These are phyloP conservation scores for Sphagnum fallax DNA, from an alignment of 228 moss, liverwort and hornwort genomes.

Conservation along the genomic window DNA sequence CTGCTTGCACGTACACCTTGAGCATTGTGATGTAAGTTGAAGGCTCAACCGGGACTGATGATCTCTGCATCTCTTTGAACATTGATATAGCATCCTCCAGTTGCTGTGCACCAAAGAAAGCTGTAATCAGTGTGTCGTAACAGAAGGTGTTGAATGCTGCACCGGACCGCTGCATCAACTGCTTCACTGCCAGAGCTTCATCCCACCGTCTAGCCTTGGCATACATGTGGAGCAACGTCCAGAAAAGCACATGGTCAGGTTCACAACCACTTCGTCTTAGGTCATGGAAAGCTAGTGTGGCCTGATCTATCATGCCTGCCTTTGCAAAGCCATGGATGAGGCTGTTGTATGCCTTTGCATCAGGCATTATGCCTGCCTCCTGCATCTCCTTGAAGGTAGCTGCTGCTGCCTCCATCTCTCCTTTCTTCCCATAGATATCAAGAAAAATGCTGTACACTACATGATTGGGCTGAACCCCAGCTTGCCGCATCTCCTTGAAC, in stretches of 20 bases:
- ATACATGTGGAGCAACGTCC: conserved; percentile 41
- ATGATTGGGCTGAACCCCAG: conserved; percentile 24
- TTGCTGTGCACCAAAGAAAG: conserved; percentile 25
- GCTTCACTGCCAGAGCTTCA: conserved; percentile 34
- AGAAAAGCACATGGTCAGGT: conserved; percentile 32
- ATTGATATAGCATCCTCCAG: conserved; percentile 37
- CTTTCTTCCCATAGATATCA: conserved; percentile 35
- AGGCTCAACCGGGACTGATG: conserved; percentile 27
- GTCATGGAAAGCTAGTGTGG: conserved; percentile 22
- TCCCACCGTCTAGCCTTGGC: conserved; percentile 19
- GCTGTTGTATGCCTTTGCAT: conserved; percentile 34
- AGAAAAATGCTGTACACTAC: conserved; percentile 29
- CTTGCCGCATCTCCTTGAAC: conserved; percentile 22
- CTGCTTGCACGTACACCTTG: conserved; percentile 35
- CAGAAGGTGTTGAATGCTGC: conserved; percentile 31
- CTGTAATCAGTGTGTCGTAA: conserved; percentile 32
- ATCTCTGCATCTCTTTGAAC: conserved; percentile 49
- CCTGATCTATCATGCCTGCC: conserved; percentile 35
- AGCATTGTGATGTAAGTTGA: conserved; percentile 24
- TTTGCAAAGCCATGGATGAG: conserved; percentile 30
- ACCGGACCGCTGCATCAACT: conserved; percentile 30
- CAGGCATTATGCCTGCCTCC: conserved; percentile 27
- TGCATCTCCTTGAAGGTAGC: conserved; percentile 35
- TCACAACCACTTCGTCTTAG: conserved; percentile 20
- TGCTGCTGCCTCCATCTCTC: conserved; percentile 21